Conservation (phyloP, 2,329 filamentous ascomycete genomes). For the Penicillium sp. region DNA sequence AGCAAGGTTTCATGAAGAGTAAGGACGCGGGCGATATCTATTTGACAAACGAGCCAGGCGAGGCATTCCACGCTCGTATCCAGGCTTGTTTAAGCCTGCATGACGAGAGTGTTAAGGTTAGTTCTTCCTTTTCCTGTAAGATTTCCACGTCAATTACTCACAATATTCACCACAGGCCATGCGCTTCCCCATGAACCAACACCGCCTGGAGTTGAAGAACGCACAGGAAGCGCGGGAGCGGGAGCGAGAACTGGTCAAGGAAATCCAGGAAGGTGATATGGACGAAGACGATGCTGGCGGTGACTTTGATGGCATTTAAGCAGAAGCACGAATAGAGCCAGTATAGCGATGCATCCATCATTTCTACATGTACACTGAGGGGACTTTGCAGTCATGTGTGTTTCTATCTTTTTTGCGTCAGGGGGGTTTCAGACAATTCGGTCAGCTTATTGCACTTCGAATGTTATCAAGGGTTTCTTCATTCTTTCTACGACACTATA, state of each 20-base stretch:
- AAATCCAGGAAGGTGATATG: conserved; percentile 95
- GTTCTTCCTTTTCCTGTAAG: conserved; percentile 15
- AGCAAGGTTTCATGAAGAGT: conserved; percentile 97
- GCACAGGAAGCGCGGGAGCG: conserved; percentile 96
- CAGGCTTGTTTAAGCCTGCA: conserved; percentile 85
- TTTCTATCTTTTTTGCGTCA: conserved; percentile 11
- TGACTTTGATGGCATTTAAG: conserved; percentile 59
- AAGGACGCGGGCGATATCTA: conserved; percentile 96
- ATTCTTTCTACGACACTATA: conserved; percentile 5
- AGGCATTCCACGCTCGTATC: conserved; percentile 97
- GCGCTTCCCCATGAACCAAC: conserved; percentile 99
- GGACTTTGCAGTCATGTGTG: conserved; percentile 12
- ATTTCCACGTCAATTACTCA: not conserved
- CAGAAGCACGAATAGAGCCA: conserved; percentile 4
- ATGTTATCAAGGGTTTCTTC: conserved; percentile 5
- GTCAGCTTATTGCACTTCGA: not conserved
- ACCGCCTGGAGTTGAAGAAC: conserved; percentile 93
- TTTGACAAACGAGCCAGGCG: conserved; percentile 88
- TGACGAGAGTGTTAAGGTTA: conserved; percentile 96
- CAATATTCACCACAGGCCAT: conserved; percentile 65
- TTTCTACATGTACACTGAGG: conserved; percentile 13
- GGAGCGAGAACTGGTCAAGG: conserved; percentile 95
- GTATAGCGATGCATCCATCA: conserved; percentile 10
- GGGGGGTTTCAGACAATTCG: not conserved
- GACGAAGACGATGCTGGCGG: conserved; percentile 95